These are phyloP conservation scores for Microthlaspi erraticum DNA, from an alignment of 345 rosid genomes.

Conservation along the genomic window DNA sequence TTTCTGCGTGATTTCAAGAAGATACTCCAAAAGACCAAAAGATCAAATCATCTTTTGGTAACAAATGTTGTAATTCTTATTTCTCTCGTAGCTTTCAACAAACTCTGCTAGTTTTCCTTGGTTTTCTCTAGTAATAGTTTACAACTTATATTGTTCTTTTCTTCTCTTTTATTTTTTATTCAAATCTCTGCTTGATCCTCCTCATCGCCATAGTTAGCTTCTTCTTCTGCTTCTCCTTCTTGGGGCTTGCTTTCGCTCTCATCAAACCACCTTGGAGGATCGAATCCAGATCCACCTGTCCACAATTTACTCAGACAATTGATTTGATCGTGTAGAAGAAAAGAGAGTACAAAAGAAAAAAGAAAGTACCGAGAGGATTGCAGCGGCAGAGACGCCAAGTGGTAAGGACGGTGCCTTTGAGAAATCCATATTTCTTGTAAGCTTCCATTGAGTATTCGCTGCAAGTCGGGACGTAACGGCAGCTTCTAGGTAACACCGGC, in stretches of 20 bases:
- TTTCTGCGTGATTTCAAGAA: slow-evolving; percentile 34
- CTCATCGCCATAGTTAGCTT: slow-evolving; percentile 27
- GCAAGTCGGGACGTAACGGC: slow-evolving; percentile 84
- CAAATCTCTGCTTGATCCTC: slow-evolving; percentile 28
- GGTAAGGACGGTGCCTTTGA: slow-evolving; percentile 73
- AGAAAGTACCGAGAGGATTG: slow-evolving; percentile 75
- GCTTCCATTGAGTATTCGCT: slow-evolving; percentile 95
- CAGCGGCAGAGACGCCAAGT: slow-evolving; percentile 93
- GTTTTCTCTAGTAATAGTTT: slow-evolving; percentile 31
- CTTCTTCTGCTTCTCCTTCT: slow-evolving; percentile 39
- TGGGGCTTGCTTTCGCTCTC: slow-evolving; percentile 55
- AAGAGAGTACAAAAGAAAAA: neutral
- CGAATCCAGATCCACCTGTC: slow-evolving; percentile 81
- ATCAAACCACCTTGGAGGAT: slow-evolving; percentile 91
- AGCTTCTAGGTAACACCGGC: slow-evolving; percentile 76
- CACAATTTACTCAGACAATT: neutral
- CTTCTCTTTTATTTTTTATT: neutral
- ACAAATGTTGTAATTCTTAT: slow-evolving; percentile 42
- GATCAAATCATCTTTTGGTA: slow-evolving; percentile 23
- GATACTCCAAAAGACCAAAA: slow-evolving; percentile 24
- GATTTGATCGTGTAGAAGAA: neutral
- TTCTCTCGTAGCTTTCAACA: slow-evolving; percentile 34
- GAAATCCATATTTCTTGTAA: slow-evolving; percentile 84
- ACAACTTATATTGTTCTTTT: slow-evolving; percentile 24
- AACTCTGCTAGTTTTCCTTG: slow-evolving; percentile 10